Conservation (phyloP, 768 basidiomycete species). For the Tephrocybe sp. region DNA sequence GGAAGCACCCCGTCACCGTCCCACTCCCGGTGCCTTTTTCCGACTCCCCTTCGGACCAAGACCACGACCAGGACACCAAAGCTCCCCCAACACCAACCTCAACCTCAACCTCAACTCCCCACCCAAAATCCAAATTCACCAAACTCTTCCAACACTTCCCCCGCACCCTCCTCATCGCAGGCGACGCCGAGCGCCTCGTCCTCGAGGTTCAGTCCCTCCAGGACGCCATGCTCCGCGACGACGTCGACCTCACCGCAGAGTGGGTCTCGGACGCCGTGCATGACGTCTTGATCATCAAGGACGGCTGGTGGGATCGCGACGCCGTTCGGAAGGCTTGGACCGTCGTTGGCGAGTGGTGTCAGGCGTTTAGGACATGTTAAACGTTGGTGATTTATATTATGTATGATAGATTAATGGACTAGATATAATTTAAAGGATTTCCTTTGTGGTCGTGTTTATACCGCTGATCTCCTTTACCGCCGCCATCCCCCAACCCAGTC, state of each 20-base stretch:
- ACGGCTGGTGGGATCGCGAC: conserved; percentile 44
- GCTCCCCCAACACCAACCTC: too few species aligned
- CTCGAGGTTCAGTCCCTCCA: conserved; percentile 44
- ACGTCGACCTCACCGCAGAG: conserved; percentile 31
- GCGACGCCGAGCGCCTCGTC: conserved; percentile 53
- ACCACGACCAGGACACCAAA: conserved; percentile 11
- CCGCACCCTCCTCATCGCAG: conserved; percentile 42
- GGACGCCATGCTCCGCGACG: conserved; percentile 38
- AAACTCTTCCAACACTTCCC: conserved; percentile 49
- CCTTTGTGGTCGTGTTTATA: too few species aligned
- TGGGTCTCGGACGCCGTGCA: conserved; percentile 43
- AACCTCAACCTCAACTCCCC: not conserved
- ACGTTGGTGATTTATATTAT: too few species aligned
- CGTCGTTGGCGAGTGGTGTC: conserved; percentile 33
- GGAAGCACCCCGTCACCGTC: conserved; percentile 35
- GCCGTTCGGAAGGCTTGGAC: conserved; percentile 38
- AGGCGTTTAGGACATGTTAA: conserved; percentile 7
- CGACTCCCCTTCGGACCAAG: conserved; percentile 20
- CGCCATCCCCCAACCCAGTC: too few species aligned
- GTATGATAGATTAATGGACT: too few species aligned
- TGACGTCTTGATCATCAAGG: conserved; percentile 42
- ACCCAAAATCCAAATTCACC: conserved; percentile 26
- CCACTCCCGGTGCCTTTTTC: not conserved
- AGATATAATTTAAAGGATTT: too few species aligned
- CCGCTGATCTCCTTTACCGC: too few species aligned